These are phyloP conservation scores for Trichoderma sp. DNA, from an alignment of 2,329 filamentous ascomycete genomes.

Conservation along the genomic window DNA sequence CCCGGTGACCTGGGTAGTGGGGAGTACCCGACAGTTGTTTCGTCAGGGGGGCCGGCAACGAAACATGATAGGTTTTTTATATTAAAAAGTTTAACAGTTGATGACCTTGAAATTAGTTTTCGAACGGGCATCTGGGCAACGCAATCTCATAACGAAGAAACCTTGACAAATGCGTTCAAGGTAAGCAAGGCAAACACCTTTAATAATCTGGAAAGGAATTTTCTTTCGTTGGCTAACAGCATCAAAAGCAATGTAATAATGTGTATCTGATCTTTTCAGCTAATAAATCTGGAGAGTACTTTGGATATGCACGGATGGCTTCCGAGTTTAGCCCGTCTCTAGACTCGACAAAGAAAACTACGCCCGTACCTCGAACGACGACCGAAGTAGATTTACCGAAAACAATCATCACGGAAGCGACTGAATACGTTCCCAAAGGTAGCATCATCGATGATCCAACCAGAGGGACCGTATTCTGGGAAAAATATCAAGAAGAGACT, in stretches of 20 bases:
- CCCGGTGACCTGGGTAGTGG: not conserved
- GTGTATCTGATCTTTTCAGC: constrained; percentile 95
- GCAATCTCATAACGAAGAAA: constrained; percentile 88
- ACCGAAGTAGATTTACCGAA: constrained; percentile 70
- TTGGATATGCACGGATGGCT: constrained; percentile 88
- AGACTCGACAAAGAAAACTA: constrained; percentile 67
- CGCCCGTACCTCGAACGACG: constrained; percentile 61
- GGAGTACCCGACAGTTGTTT: not conserved
- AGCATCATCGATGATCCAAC: constrained; percentile 90
- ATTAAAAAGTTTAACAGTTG: constrained; percentile 86
- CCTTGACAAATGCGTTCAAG: constrained; percentile 78
- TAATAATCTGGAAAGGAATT: not conserved
- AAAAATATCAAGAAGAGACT: constrained; percentile 66
- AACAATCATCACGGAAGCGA: constrained; percentile 77
- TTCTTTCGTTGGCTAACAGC: constrained; percentile 15
- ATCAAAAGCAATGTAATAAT: constrained; percentile 68
- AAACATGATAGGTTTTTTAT: constrained; percentile 81
- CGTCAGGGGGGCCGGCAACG: not conserved
- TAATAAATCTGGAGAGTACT: constrained; percentile 97
- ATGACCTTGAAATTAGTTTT: constrained; percentile 88
- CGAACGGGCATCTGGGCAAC: constrained; percentile 90
- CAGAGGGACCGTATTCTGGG: constrained; percentile 97
- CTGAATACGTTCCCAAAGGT: constrained; percentile 75
- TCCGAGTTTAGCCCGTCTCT: constrained; percentile 81
- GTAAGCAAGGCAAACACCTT: constrained; percentile 48